Conservation (phyloP, 2,329 filamentous ascomycete genomes). For the Annulohypoxylon truncatum region DNA sequence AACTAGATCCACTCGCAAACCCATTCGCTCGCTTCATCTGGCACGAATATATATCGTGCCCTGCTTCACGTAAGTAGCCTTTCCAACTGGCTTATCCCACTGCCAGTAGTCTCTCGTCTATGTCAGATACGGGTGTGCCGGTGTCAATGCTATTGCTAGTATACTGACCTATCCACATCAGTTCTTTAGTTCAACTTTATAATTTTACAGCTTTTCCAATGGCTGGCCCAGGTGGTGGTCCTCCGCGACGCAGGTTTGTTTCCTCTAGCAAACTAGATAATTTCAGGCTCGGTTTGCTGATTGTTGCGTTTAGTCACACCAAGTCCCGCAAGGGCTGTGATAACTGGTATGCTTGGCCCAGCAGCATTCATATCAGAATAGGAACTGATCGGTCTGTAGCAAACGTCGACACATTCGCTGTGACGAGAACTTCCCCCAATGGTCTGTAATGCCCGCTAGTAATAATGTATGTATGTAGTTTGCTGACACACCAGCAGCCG, state of each 20-base stretch:
- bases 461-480: slow-evolving; percentile 2
- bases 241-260: slow-evolving; percentile 76
- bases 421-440: slow-evolving; percentile 98
- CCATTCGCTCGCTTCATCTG: slow-evolving; percentile 49
- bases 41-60: slow-evolving; percentile 46
- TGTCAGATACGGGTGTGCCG: slow-evolving; percentile 26
- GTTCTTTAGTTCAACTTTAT: slow-evolving; percentile 53
- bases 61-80: slow-evolving; percentile 46
- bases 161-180: slow-evolving; percentile 46
- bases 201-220: slow-evolving; percentile 65
- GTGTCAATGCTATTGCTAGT: background rate
- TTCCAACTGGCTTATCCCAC: slow-evolving; percentile 14
- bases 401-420: slow-evolving; percentile 97
- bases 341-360: slow-evolving; percentile 71
- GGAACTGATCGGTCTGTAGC: slow-evolving; percentile 52
- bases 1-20: slow-evolving; percentile 42
- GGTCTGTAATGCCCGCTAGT: slow-evolving; percentile 66
- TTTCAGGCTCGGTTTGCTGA: slow-evolving; percentile 36
- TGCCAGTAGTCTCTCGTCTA: background rate
- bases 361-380: background rate
- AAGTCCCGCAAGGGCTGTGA: slow-evolving; percentile 99
- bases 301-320: slow-evolving; percentile 77
- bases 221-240: slow-evolving; percentile 95
- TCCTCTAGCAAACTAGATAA: slow-evolving; percentile 17
- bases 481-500: slow-evolving; percentile 67